Percentiles rank a stretch among this genome's conserved stretches.
These are phyloP conservation scores for Hymenoscyphus occultus DNA, from an alignment of 2,329 filamentous ascomycete species.

Conservation along the genomic window DNA sequence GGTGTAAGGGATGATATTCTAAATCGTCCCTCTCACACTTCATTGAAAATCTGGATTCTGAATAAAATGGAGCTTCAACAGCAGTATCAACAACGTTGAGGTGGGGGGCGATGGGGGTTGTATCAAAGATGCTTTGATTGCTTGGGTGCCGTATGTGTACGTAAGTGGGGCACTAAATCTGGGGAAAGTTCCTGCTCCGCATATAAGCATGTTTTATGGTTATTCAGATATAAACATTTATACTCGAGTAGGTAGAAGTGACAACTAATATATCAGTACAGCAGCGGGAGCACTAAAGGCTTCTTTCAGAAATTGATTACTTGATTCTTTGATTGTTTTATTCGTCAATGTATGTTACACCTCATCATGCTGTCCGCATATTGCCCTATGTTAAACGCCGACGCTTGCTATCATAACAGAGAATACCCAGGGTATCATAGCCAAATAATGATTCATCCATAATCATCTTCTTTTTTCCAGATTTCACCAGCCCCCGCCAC, in stretches of 20 bases:
- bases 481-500: neutral
- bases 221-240: no score
- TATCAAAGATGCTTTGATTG: no score
- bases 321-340: neutral
- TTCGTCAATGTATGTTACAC: neutral
- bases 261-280: neutral
- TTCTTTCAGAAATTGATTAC: neutral
- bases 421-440: slow-evolving; percentile 15
- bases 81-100: no score
- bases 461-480: neutral
- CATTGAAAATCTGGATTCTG: no score
- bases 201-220: neutral
- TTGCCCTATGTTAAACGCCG: slow-evolving; percentile 1
- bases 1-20: neutral
- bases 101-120: no score
- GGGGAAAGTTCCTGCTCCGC: neutral
- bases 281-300: neutral
- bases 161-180: neutral
- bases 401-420: slow-evolving; percentile 7
- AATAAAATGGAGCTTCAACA: no score
- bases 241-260: no score
- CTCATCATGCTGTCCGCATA: neutral
- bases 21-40: neutral
- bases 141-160: neutral
- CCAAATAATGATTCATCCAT: slow-evolving; percentile 6